A percentile compares a stretch with the other conserved stretches of the same genome.
Conservation (phyloP, 2,329 filamentous ascomycete genomes). For the Rhytidhysteron rufulum region DNA sequence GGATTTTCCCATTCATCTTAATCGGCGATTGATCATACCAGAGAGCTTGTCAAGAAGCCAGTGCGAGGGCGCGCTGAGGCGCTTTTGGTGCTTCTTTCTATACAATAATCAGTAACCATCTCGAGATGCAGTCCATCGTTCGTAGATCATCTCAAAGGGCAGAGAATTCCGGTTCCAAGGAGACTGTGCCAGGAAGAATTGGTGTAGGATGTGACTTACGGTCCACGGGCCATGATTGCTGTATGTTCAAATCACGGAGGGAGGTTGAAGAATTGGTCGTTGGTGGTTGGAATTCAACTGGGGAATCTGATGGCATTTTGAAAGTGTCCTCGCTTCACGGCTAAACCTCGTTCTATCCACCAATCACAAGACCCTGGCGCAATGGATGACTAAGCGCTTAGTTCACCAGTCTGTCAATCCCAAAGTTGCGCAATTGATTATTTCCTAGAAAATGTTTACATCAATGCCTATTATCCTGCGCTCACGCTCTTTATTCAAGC, state of each 20-base stretch:
- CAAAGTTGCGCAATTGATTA: not conserved
- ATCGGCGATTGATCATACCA: conserved; percentile 53
- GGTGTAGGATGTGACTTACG: conserved; percentile 43
- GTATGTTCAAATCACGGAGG: conserved; percentile 35
- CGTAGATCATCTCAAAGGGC: no score
- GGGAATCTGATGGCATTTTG: conserved; percentile 1
- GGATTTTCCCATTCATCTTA: no score
- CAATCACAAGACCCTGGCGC: not conserved
- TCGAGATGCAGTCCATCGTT: no score
- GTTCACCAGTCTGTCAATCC: not conserved
- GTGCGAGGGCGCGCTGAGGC: conserved; percentile 97
- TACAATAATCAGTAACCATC: conserved; percentile 17
- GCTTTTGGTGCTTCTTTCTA: conserved; percentile 99
- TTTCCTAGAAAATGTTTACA: not conserved
- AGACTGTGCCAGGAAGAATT: no score
- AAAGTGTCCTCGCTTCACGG: not conserved
- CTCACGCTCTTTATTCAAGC: not conserved
- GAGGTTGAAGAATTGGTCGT: conserved; percentile 29
- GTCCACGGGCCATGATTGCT: conserved; percentile 63
- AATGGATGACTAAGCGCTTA: not conserved
- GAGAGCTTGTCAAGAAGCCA: conserved; percentile 99
- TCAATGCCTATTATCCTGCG: no score
- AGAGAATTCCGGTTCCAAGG: no score
- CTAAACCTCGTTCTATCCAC: not conserved
- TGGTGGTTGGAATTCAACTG: conserved; percentile 18